phyloP scores from a whole-genome alignment of 192 early-diverging fungal species.

The Diversispora eburnea region DNA sequence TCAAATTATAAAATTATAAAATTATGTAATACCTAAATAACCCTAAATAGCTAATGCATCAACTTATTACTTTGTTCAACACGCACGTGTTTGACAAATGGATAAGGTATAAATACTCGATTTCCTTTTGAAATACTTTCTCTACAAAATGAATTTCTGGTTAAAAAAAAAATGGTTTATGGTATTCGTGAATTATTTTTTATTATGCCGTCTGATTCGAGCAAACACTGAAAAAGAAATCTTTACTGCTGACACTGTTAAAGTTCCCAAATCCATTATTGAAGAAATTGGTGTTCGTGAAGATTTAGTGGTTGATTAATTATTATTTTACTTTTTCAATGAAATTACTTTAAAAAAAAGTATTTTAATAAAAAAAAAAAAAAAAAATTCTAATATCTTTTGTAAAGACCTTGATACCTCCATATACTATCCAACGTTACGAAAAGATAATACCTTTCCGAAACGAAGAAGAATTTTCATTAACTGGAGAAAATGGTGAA shows the following conservation, averaged over 20 bases:
- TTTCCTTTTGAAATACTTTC: too few relatives aligned
- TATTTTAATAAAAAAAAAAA: neutral
- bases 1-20: neutral
- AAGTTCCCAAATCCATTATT: neutral
- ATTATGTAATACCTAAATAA: too few relatives aligned
- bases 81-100: too few relatives aligned
- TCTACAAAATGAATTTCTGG: neutral
- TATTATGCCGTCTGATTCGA: neutral
- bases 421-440: constrained; percentile 21
- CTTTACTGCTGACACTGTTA: constrained; percentile 1
- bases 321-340: neutral
- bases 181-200: neutral
- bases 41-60: too few relatives aligned
- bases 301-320: neutral
- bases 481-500: neutral
- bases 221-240: constrained; percentile 29
- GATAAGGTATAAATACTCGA: too few relatives aligned
- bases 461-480: neutral
- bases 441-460: constrained; percentile 11
- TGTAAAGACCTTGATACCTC: constrained; percentile 22
- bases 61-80: too few relatives aligned
- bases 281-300: neutral
- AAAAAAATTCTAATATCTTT: neutral
- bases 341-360: neutral
- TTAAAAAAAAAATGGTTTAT: neutral